These are phyloP conservation scores for Parastagonospora avenae DNA, from an alignment of 2,329 filamentous ascomycete genomes.

Conservation along the genomic window DNA sequence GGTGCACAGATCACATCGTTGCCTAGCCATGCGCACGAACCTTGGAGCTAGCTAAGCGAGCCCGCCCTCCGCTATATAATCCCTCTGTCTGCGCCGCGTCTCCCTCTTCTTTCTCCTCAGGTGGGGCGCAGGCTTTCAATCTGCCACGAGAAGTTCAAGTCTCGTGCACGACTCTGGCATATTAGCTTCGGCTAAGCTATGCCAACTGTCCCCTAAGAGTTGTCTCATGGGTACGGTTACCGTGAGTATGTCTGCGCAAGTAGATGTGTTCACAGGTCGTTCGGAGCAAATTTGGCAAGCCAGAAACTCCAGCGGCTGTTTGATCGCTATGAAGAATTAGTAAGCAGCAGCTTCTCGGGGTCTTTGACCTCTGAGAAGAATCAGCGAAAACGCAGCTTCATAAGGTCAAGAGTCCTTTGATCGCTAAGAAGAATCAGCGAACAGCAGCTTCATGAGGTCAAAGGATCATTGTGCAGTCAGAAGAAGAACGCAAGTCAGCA, in stretches of 20 bases:
- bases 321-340: neutral
- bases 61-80: neutral
- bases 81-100: neutral
- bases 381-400: too few species aligned
- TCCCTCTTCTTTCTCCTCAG: neutral
- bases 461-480: too few species aligned
- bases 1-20: neutral
- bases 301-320: neutral
- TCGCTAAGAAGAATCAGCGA: too few species aligned
- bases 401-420: too few species aligned
- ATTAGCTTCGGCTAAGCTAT: neutral
- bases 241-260: neutral
- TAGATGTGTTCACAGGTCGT: neutral
- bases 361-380: too few species aligned
- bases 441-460: too few species aligned
- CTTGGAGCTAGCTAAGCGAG: neutral
- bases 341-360: too few species aligned
- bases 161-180: neutral
- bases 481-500: too few species aligned
- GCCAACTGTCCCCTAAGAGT: neutral
- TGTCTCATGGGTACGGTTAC: neutral
- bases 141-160: neutral
- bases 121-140: neutral
- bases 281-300: neutral
- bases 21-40: neutral